These are phyloP conservation scores for Rhynchospora breviuscula DNA, from an alignment of 176 grass and related monocot species.

Conservation along the genomic window DNA sequence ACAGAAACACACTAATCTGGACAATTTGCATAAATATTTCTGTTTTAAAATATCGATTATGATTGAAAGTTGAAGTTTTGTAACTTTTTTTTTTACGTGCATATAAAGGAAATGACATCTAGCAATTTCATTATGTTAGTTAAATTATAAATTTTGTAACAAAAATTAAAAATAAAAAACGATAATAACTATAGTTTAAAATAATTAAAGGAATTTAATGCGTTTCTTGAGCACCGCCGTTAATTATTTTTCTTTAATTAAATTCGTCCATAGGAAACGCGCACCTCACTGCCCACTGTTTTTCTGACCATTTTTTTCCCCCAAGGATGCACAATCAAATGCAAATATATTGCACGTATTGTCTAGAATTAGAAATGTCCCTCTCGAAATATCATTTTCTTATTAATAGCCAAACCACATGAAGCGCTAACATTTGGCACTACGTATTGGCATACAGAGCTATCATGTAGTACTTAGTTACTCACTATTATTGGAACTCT, in stretches of 20 bases:
- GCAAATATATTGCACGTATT: background rate
- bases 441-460: background rate
- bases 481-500: background rate
- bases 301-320: background rate
- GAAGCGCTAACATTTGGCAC: background rate
- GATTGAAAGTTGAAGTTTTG: too few relatives aligned
- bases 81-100: too few relatives aligned
- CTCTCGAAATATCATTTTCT: conserved; percentile 1
- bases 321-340: background rate
- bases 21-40: too few relatives aligned
- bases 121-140: too few relatives aligned
- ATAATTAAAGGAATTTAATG: too few relatives aligned
- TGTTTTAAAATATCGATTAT: too few relatives aligned
- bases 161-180: too few relatives aligned
- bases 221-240: background rate
- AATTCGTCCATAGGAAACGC: too few relatives aligned
- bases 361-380: background rate
- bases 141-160: too few relatives aligned
- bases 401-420: background rate
- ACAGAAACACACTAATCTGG: too few relatives aligned
- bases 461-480: background rate
- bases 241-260: background rate
- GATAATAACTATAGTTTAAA: too few relatives aligned
- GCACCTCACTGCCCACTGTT: background rate
- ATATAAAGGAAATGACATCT: too few relatives aligned